These are phyloP conservation scores for Malbranchea zuffiana DNA, from an alignment of 2,329 filamentous ascomycete genomes.

Conservation along the genomic window DNA sequence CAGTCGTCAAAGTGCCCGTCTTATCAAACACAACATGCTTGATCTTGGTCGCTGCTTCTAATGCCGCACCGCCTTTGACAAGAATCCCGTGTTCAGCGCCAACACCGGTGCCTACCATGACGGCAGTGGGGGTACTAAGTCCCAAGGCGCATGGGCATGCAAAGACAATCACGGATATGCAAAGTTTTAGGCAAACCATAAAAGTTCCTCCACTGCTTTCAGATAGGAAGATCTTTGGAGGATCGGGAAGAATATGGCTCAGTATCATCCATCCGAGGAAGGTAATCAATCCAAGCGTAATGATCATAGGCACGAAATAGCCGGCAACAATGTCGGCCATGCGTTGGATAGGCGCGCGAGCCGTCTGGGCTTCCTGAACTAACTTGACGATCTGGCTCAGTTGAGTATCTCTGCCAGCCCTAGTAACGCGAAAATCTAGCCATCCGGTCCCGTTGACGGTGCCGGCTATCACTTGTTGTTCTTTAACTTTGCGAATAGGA, in stretches of 20 bases:
- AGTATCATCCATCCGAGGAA: slow-evolving; percentile 92
- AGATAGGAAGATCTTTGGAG: slow-evolving; percentile 78
- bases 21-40: slow-evolving; percentile 69
- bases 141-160: slow-evolving; percentile 96
- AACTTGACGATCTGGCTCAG: slow-evolving; percentile 96
- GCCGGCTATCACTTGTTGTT: slow-evolving; percentile 71
- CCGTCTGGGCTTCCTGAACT: slow-evolving; percentile 96
- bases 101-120: slow-evolving; percentile 98
- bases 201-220: slow-evolving; percentile 76
- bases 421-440: slow-evolving; percentile 81
- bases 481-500: slow-evolving; percentile 81
- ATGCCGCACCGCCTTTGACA: slow-evolving; percentile 88
- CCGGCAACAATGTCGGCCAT: slow-evolving; percentile 85
- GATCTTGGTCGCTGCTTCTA: slow-evolving; percentile 60
- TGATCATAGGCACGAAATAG: slow-evolving; percentile 85
- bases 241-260: slow-evolving; percentile 70
- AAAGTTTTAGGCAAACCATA: slow-evolving; percentile 95
- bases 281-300: slow-evolving; percentile 70
- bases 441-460: slow-evolving; percentile 92
- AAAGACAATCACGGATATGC: slow-evolving; percentile 97
- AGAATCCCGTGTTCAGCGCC: slow-evolving; percentile 92
- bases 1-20: slow-evolving; percentile 75
- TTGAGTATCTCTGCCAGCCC: slow-evolving; percentile 88
- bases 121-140: slow-evolving; percentile 85
- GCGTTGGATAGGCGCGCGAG: slow-evolving; percentile 83